These are phyloP conservation scores for Dictyostelium firmibasis DNA, from an alignment of 78 protist genomes.

Conservation along the genomic window DNA sequence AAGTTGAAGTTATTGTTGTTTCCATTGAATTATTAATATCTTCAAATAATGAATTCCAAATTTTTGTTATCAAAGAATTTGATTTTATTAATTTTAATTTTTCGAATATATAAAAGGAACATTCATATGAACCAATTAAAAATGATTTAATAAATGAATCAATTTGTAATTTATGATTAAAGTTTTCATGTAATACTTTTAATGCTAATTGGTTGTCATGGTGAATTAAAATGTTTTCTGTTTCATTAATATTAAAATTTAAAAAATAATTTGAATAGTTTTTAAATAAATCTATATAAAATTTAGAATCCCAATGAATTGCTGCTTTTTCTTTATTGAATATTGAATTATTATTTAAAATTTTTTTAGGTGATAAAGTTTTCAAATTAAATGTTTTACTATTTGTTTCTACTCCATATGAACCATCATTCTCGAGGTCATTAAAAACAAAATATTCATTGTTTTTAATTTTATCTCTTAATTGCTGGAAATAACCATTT, in stretches of 20 bases:
- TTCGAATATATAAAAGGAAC: background rate
- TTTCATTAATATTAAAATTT: background rate
- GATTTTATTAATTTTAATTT: background rate
- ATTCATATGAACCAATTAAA: background rate
- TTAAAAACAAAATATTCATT: background rate
- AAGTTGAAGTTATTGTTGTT: background rate
- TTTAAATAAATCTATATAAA: background rate
- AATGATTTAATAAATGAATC: background rate
- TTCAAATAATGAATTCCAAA: background rate
- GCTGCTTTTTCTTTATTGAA: background rate
- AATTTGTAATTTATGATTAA: background rate
- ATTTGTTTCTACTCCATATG: background rate
- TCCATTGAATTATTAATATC: background rate
- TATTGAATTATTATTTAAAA: background rate
- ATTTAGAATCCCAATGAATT: background rate
- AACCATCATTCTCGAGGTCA: background rate
- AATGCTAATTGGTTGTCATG: background rate
- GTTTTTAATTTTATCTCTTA: background rate
- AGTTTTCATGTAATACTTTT: background rate
- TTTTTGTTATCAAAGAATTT: background rate
- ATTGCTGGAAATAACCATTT: background rate
- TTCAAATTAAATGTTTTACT: background rate
- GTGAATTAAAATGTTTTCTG: background rate
- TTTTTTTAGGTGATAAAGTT: no score
- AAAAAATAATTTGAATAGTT: background rate